A percentile compares a stretch with the other conserved stretches of the same genome.
Conservation (phyloP, 495 filamentous ascomycete species). For the Neurospora sp. region DNA sequence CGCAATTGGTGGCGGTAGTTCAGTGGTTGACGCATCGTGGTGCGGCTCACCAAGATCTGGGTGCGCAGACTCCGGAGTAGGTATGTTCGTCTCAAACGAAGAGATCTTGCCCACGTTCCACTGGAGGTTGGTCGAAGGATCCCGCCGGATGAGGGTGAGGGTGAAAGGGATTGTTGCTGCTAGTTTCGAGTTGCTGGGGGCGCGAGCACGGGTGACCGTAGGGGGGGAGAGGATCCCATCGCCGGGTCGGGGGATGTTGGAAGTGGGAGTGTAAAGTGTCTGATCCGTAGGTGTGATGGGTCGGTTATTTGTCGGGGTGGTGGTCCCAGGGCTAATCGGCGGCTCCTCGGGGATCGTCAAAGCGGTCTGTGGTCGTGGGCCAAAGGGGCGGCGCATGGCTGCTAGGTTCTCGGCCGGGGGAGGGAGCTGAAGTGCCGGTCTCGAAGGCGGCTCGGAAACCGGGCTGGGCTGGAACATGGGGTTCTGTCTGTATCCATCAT, state of each 20-base stretch:
- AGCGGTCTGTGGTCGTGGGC: background rate
- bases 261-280: background rate
- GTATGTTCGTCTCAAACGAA: conserved; percentile 34
- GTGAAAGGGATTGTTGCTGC: conserved; percentile 33
- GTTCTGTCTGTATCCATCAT: conserved; percentile 12
- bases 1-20: conserved; percentile 7
- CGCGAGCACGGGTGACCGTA: conserved; percentile 11
- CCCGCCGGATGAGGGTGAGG: conserved; percentile 83
- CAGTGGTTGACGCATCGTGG: conserved; percentile 43
- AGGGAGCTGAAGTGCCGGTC: background rate
- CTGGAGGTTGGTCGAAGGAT: conserved; percentile 66
- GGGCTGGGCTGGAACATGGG: conserved; percentile 12
- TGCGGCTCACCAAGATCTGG: conserved; percentile 14
- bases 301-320: background rate
- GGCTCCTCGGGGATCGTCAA: background rate
- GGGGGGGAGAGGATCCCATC: background rate
- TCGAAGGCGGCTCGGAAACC: background rate
- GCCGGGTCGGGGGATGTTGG: background rate
- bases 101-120: conserved; percentile 80
- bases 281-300: conserved; percentile 9
- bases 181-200: conserved; percentile 1
- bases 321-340: background rate
- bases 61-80: conserved; percentile 16
- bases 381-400: conserved; percentile 2
- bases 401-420: background rate